Conservation (phyloP, 2,329 filamentous ascomycete genomes). For the Monilinia fructicola region DNA sequence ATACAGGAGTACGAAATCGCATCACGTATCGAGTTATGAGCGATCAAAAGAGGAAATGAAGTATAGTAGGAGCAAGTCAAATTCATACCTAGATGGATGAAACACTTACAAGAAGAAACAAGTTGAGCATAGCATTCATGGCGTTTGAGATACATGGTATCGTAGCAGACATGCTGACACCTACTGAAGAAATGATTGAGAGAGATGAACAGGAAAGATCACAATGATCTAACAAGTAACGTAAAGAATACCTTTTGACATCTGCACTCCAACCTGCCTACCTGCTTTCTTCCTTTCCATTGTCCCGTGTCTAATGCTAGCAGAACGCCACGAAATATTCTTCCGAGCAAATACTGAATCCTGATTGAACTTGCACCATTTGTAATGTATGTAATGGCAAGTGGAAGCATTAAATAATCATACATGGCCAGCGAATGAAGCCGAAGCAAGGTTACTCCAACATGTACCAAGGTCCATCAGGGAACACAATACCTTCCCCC, state of each 20-base stretch:
- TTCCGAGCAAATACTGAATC: not conserved
- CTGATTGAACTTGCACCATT: slow-evolving; percentile 1
- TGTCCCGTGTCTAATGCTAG: slow-evolving; percentile 2
- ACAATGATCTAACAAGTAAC: not conserved
- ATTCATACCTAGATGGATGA: not conserved
- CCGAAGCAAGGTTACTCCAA: slow-evolving; percentile 13
- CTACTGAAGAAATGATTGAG: slow-evolving; percentile 2
- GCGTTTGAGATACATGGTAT: not conserved
- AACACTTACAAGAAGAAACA: not conserved
- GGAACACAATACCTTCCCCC: not conserved
- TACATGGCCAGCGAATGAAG: slow-evolving; percentile 12
- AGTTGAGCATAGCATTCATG: not conserved
- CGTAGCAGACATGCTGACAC: not conserved
- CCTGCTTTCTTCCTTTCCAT: not conserved
- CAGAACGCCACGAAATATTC: slow-evolving; percentile 4
- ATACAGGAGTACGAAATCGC: not conserved
- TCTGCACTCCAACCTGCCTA: not conserved
- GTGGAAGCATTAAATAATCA: not conserved
- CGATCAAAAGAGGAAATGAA: not conserved
- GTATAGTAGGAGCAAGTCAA: not conserved
- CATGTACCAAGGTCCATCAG: not conserved
- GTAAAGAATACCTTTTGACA: not conserved
- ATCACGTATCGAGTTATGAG: not conserved
- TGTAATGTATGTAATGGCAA: slow-evolving; percentile 2
- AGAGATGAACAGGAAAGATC: not conserved